Evolutionary conservation across 2,329 filamentous ascomycete genomes (phyloP), one percentile per base, ranked within the genome.

Genomic region (Alternaria triticimaculans): DNA sequence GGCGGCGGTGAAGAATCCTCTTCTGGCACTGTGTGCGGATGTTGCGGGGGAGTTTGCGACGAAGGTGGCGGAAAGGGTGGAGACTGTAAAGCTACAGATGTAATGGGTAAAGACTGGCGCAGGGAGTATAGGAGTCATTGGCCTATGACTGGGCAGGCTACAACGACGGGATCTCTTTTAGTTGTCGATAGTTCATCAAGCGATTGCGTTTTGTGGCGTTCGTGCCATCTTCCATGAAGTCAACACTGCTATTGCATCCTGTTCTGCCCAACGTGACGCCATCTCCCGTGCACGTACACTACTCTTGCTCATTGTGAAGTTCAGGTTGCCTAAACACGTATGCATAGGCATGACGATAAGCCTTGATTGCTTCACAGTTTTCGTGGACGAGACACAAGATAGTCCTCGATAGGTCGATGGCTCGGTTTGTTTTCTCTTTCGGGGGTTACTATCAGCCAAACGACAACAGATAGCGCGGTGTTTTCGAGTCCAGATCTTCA

Each of bases 21-120:
- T 56, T 11, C 28, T 61, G n/a, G 23, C 44, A 12, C 11, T 56
- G 14, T 61, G 51, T 50, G 58, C 33, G 41, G 33, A 56, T 25
- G 30, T 56, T 14, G 58, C 43, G 21, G 58, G 58, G 1, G 58
- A 61, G 25, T 61, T 56, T 20, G 44, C 58, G 8, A 56, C 23
- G 45, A 61, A 50, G 43, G 51, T 61, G 18, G 23, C 58, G 14
- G 58, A 60, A 18, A 48, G 23, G 18, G 28, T 41, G 12, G 58
- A 61, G 30, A 50, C 15, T 20, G 25, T 61, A n/a, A 61, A 55
- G 25, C 21, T 61, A 18, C 53, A 61, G 51, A 60, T 60, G 58
- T 60, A 59, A 45, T 8, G 18, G 5, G 55, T 23, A 48, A 23
- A 21, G 37, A 8, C n/a, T 43, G 20, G 49, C 30, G 49, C 14